Conservation (phyloP, 1,139 yeast species). For the Magnusiomyces fungicola region DNA sequence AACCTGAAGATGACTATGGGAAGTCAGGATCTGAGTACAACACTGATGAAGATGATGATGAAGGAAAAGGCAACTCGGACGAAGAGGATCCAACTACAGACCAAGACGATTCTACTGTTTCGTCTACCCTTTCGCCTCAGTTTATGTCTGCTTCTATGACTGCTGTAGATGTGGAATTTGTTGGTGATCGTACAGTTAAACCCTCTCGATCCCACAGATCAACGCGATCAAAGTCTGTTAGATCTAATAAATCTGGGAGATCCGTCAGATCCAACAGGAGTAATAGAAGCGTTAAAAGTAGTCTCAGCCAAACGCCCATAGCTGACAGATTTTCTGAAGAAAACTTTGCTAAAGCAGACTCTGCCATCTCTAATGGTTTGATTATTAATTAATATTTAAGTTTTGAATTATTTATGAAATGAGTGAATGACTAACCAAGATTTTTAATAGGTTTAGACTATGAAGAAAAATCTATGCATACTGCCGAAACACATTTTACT, state of each 20-base stretch:
- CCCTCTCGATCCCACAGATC: background rate
- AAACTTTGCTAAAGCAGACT: background rate
- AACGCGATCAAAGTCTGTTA: background rate
- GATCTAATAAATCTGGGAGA: background rate
- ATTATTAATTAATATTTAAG: background rate
- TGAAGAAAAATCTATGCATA: background rate
- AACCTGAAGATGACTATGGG: background rate
- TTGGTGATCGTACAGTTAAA: background rate
- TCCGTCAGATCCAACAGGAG: background rate
- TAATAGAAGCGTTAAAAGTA: slow-evolving; percentile 6
- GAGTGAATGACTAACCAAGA: too few relatives aligned
- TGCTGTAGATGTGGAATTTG: background rate
- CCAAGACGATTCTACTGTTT: background rate
- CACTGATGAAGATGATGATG: background rate
- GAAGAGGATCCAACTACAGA: background rate
- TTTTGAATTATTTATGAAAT: too few relatives aligned
- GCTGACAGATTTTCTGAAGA: slow-evolving; percentile 13
- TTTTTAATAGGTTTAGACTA: background rate
- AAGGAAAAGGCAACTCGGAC: background rate
- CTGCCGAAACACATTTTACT: background rate
- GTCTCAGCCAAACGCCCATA: slow-evolving; percentile 13
- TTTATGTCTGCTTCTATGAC: slow-evolving; percentile 5
- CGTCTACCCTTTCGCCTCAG: background rate
- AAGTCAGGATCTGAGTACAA: background rate
- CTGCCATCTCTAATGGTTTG: background rate